These are phyloP conservation scores for Gillenia trifoliata DNA, from an alignment of 306 rosid genomes.

Conservation along the genomic window DNA sequence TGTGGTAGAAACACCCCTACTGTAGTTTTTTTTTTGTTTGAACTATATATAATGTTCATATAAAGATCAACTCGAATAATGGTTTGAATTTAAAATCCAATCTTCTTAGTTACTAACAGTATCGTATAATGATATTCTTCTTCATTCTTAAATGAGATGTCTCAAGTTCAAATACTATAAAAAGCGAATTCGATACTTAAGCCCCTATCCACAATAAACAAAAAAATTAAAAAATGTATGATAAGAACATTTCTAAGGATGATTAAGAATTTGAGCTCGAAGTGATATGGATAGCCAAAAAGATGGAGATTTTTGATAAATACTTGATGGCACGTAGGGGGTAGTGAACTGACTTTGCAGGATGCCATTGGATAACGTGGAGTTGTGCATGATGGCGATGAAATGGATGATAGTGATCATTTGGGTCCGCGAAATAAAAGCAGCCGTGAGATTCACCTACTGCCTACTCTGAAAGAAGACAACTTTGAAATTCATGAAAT, in stretches of 20 bases:
- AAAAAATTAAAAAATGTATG: too few species aligned
- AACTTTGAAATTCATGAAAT: not conserved
- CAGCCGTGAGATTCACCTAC: conserved; percentile 25
- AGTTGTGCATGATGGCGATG: conserved; percentile 15
- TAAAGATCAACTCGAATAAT: not conserved
- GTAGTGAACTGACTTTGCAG: not conserved
- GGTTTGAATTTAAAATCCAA: not conserved
- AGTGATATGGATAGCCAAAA: not conserved
- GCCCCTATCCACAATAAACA: too few species aligned
- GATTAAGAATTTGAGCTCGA: not conserved
- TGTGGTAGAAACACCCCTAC: too few species aligned
- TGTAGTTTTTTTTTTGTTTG: too few species aligned
- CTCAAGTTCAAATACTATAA: too few species aligned
- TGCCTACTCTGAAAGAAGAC: not conserved
- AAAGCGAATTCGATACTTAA: too few species aligned
- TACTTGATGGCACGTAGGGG: not conserved
- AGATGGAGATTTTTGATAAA: not conserved
- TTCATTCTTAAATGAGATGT: too few species aligned
- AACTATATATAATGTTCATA: too few species aligned
- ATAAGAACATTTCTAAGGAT: not conserved
- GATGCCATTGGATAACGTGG: conserved; percentile 8
- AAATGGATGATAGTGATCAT: conserved; percentile 14
- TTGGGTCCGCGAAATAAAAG: conserved; percentile 18
- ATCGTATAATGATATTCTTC: too few species aligned
- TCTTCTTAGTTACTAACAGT: not conserved